Evolutionary conservation across 208 protist genomes (phyloP).

Genomic region (Strigomonas culicis): DNA sequence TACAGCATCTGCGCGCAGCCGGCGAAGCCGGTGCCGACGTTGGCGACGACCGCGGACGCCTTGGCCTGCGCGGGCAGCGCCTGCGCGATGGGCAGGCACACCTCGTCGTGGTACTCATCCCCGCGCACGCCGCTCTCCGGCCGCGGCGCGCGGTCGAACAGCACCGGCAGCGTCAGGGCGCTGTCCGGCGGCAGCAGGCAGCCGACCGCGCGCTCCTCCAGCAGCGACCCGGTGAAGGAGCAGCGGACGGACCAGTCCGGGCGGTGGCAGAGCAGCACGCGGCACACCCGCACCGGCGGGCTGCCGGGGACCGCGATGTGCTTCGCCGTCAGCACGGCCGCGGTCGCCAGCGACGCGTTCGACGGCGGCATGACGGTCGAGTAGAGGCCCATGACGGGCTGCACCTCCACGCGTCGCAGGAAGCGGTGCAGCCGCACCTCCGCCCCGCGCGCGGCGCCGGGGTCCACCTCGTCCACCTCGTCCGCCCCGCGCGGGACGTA

Average conservation of each 20-base stretch:
- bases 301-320: slow-evolving; percentile 26
- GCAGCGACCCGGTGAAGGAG: slow-evolving; percentile 21
- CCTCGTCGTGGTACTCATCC: slow-evolving; percentile 30
- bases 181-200: slow-evolving; percentile 45
- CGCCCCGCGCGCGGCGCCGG: not conserved
- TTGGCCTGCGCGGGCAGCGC: slow-evolving; percentile 23
- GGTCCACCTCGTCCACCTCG: not conserved
- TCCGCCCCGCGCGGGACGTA: slow-evolving; percentile 27
- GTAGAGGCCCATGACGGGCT: slow-evolving; percentile 50
- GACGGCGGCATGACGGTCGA: slow-evolving; percentile 61
- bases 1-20: slow-evolving; percentile 37
- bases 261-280: slow-evolving; percentile 52
- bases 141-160: slow-evolving; percentile 27
- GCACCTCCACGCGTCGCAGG: slow-evolving; percentile 61
- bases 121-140: slow-evolving; percentile 7
- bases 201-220: slow-evolving; percentile 29
- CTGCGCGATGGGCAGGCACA: slow-evolving; percentile 37
- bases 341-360: slow-evolving; percentile 35
- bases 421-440: slow-evolving; percentile 67
- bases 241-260: slow-evolving; percentile 45
- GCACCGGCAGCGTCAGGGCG: slow-evolving; percentile 48
- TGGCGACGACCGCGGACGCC: slow-evolving; percentile 18
- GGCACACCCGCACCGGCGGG: slow-evolving; percentile 36
- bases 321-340: slow-evolving; percentile 52
- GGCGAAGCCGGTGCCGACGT: slow-evolving; percentile 25